Conservation (phyloP, 768 basidiomycete species). For the Rhizopogon sp. region DNA sequence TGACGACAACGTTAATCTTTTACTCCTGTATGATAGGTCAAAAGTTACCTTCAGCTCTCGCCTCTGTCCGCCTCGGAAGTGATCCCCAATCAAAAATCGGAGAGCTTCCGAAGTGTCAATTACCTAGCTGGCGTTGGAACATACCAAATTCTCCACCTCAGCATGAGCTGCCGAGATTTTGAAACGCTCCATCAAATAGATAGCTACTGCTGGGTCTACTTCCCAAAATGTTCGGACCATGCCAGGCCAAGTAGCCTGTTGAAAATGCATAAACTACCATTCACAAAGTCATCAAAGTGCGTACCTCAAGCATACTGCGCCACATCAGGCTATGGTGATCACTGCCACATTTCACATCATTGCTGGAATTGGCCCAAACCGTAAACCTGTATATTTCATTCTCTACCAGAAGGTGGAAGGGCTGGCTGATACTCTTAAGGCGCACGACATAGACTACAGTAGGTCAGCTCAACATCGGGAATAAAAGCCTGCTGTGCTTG, state of each 20-base stretch:
- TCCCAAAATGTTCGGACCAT: constrained; percentile 76
- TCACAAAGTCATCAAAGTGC: constrained; percentile 5
- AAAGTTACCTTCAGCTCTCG: constrained; percentile 68
- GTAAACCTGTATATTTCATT: constrained; percentile 83
- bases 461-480: constrained; percentile 6
- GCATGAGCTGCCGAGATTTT: constrained; percentile 55
- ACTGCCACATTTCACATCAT: constrained; percentile 63
- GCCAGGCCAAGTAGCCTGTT: constrained; percentile 60
- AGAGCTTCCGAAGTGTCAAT: constrained; percentile 80
- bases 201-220: constrained; percentile 74
- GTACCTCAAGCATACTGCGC: constrained; percentile 59
- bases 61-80: constrained; percentile 47
- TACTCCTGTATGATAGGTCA: neutral
- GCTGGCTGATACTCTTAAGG: constrained; percentile 64
- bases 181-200: constrained; percentile 87
- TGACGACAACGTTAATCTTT: constrained; percentile 26
- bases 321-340: constrained; percentile 56
- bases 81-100: constrained; percentile 72
- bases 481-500: constrained; percentile 19
- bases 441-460: constrained; percentile 49
- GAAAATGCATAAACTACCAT: neutral
- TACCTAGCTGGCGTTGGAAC: constrained; percentile 63
- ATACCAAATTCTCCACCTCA: constrained; percentile 76
- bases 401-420: constrained; percentile 81
- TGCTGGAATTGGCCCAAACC: constrained; percentile 88